These are phyloP conservation scores for Phytophthora colocasiae DNA, from an alignment of 352 stramenopile genomes.

Conservation along the genomic window DNA sequence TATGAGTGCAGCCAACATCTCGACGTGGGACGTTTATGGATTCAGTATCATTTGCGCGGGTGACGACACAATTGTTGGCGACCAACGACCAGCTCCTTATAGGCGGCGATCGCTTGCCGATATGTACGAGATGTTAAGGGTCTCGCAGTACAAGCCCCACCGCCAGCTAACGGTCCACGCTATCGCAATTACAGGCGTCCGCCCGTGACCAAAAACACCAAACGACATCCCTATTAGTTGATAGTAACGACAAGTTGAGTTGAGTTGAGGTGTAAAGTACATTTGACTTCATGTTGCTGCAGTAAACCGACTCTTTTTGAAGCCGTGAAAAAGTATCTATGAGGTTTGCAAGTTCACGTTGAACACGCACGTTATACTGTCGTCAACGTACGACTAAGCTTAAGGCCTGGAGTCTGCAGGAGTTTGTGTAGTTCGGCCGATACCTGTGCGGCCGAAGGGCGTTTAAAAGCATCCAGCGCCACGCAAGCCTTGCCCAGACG, in stretches of 20 bases:
- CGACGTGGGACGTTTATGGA: constrained; percentile 4
- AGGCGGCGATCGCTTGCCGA: background rate
- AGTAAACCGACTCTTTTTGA: constrained; percentile 21
- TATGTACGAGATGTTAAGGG: background rate
- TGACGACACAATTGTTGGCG: constrained; percentile 3
- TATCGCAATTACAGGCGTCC: constrained; percentile 20
- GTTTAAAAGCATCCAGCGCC: constrained; percentile 45
- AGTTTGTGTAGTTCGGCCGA: constrained; percentile 47
- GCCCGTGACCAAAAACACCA: background rate
- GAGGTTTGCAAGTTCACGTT: constrained; percentile 18
- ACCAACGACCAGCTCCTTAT: constrained; percentile 3
- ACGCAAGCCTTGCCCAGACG: constrained; percentile 54
- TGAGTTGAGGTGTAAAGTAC: constrained; percentile 2
- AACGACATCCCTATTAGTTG: constrained; percentile 2
- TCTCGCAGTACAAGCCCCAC: constrained; percentile 8
- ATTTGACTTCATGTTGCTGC: constrained; percentile 9
- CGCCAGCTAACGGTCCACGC: constrained; percentile 12
- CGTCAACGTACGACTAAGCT: constrained; percentile 24
- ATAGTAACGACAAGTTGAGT: constrained; percentile 2
- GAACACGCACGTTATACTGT: constrained; percentile 5
- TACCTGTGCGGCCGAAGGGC: constrained; percentile 50
- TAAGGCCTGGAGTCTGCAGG: constrained; percentile 24
- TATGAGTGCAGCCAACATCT: constrained; percentile 16
- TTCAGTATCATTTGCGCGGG: constrained; percentile 9
- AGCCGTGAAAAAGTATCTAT: constrained; percentile 35